A percentile compares a stretch with the other conserved stretches of the same genome.
phyloP scores from a whole-genome alignment of 140 eudicot genomes.

The Bidens hawaiensis region DNA sequence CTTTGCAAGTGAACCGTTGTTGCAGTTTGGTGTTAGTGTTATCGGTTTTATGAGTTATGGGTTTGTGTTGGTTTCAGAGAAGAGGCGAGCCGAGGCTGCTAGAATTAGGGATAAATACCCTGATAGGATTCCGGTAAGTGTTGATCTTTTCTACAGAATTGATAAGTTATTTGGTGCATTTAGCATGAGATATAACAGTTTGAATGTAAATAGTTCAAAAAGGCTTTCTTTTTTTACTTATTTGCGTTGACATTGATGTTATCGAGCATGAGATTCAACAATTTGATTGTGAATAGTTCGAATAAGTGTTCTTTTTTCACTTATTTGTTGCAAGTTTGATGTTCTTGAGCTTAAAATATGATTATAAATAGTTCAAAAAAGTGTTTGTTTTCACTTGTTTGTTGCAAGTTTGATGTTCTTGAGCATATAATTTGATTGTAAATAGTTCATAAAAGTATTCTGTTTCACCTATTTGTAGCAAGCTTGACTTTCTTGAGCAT shows the following conservation, averaged over 20 bases:
- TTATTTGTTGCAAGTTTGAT: too few relatives aligned
- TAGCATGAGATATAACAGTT: not conserved
- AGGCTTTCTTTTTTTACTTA: not conserved
- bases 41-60: not conserved
- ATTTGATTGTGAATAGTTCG: too few relatives aligned
- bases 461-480: too few relatives aligned
- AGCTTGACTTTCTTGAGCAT: too few relatives aligned
- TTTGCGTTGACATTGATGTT: not conserved
- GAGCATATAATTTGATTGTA: too few relatives aligned
- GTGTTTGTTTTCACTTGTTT: too few relatives aligned
- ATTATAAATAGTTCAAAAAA: too few relatives aligned
- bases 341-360: too few relatives aligned
- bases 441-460: too few relatives aligned
- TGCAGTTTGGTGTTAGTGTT: not conserved
- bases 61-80: slow-evolving; percentile 38
- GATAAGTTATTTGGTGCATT: not conserved
- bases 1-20: not conserved
- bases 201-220: not conserved
- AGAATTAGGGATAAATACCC: slow-evolving; percentile 84
- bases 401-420: too few relatives aligned
- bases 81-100: slow-evolving; percentile 79
- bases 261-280: too few relatives aligned
- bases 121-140: slow-evolving; percentile 69
- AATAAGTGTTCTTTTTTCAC: too few relatives aligned
- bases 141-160: not conserved